Conservation (phyloP, 108 stramenopile genomes). For the Cylindrotheca fusiformis region DNA sequence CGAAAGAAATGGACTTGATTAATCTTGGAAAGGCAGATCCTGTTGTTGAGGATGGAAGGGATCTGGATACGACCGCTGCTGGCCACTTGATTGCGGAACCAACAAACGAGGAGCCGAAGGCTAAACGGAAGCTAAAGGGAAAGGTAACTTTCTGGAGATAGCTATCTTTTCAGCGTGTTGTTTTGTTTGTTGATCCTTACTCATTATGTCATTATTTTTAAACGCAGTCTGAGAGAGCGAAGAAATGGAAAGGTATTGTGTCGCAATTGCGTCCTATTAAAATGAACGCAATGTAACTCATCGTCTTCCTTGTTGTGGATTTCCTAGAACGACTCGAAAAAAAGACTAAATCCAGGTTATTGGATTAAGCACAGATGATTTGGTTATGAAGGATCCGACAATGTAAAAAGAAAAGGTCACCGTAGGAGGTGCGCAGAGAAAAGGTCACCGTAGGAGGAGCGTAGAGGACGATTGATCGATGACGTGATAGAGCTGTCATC, state of each 20-base stretch:
- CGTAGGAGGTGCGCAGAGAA: neutral
- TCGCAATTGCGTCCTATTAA: too few relatives aligned
- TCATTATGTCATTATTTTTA: neutral
- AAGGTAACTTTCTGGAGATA: too few relatives aligned
- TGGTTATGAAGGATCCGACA: neutral
- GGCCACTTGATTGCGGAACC: too few relatives aligned
- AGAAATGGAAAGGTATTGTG: conserved; percentile 1
- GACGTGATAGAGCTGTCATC: neutral
- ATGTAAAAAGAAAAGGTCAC: neutral
- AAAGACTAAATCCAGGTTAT: neutral
- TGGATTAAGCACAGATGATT: neutral
- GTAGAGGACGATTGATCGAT: neutral
- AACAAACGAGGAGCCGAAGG: neutral
- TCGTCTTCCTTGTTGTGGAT: too few relatives aligned
- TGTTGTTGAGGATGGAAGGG: too few relatives aligned
- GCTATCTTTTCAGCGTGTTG: too few relatives aligned
- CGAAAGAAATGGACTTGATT: too few relatives aligned
- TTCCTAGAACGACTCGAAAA: neutral
- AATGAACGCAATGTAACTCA: too few relatives aligned
- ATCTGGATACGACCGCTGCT: too few relatives aligned
- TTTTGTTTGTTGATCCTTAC: neutral
- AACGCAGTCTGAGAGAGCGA: neutral
- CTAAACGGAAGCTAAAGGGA: neutral
- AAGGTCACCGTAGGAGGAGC: neutral
- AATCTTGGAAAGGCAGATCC: too few relatives aligned